A percentile compares a stretch with the other conserved stretches of the same genome.
phyloP scores from a whole-genome alignment of 805 yeast genomes.

The Zygosaccharomyces bailii region DNA sequence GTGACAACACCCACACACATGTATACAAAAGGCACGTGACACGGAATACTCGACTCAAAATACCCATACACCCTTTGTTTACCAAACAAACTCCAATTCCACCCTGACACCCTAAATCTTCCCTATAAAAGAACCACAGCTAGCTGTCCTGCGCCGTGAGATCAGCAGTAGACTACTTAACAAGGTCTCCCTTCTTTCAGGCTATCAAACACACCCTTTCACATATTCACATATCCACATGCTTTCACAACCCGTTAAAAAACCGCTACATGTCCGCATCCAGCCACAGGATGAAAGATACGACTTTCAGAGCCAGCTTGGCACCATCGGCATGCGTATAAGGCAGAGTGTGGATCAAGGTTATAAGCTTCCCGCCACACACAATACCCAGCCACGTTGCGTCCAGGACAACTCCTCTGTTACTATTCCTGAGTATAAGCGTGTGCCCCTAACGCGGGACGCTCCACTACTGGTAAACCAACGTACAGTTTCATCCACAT shows the following conservation, averaged over 20 bases:
- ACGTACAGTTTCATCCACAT: slow-evolving; percentile 34
- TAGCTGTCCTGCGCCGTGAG: too few relatives aligned
- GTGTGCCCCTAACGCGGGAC: slow-evolving; percentile 36
- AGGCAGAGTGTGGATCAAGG: slow-evolving; percentile 66
- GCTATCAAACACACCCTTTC: too few relatives aligned
- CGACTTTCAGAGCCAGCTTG: slow-evolving; percentile 39
- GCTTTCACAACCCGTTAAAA: slow-evolving; percentile 35
- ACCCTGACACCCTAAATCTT: slow-evolving; percentile 1
- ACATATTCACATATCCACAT: slow-evolving; percentile 1
- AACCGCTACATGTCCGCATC: slow-evolving; percentile 32
- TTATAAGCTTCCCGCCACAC: slow-evolving; percentile 35
- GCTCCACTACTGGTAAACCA: slow-evolving; percentile 36
- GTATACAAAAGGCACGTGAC: too few relatives aligned
- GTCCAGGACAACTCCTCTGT: slow-evolving; percentile 26
- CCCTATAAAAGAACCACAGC: not conserved
- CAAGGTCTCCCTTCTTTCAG: too few relatives aligned
- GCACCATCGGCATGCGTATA: slow-evolving; percentile 67
- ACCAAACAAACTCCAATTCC: not conserved
- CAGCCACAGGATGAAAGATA: slow-evolving; percentile 24
- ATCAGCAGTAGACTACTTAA: too few relatives aligned
- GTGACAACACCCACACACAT: too few relatives aligned
- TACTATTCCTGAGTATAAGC: slow-evolving; percentile 32
- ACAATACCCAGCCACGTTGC: too few relatives aligned
- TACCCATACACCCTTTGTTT: slow-evolving; percentile 1
- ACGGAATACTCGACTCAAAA: too few relatives aligned